phyloP scores from a whole-genome alignment of 2,329 filamentous ascomycete species.

The Dactylonectria macrodidyma region DNA sequence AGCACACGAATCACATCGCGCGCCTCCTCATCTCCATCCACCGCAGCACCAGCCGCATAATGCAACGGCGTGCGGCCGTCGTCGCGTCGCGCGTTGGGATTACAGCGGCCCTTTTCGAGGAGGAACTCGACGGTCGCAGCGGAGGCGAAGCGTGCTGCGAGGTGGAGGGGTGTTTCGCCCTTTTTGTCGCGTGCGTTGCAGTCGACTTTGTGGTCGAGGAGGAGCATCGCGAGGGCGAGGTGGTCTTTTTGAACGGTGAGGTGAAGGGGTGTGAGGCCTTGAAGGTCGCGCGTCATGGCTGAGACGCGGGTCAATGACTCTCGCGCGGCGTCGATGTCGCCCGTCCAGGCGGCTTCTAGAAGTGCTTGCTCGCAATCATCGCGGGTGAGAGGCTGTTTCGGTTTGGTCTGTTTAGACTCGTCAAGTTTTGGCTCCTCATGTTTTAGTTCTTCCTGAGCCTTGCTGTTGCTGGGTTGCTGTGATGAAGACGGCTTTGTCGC shows the following conservation, averaged over 20 bases:
- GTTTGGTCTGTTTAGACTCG: neutral
- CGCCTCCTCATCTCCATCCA: slow-evolving; percentile 50
- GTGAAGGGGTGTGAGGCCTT: slow-evolving; percentile 51
- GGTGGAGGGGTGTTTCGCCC: slow-evolving; percentile 51
- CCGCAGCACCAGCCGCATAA: slow-evolving; percentile 50
- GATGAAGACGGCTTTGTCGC: neutral
- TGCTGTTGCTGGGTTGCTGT: too few species aligned
- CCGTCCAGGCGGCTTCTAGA: slow-evolving; percentile 53
- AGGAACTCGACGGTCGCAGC: slow-evolving; percentile 51
- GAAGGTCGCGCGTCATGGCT: slow-evolving; percentile 46
- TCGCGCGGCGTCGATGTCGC: slow-evolving; percentile 46
- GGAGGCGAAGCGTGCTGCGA: slow-evolving; percentile 50
- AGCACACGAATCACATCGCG: slow-evolving; percentile 50
- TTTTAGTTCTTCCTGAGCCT: neutral
- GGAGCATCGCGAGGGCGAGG: slow-evolving; percentile 52
- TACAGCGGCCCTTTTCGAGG: slow-evolving; percentile 48
- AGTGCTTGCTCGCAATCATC: slow-evolving; percentile 44
- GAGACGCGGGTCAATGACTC: slow-evolving; percentile 45
- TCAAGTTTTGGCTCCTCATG: neutral
- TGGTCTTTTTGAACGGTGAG: slow-evolving; percentile 52
- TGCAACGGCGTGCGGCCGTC: slow-evolving; percentile 53
- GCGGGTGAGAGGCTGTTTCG: neutral
- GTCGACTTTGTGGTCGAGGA: slow-evolving; percentile 49
- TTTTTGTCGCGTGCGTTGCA: slow-evolving; percentile 47
- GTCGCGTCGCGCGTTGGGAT: slow-evolving; percentile 47